Evolutionary conservation across 345 rosid genomes (phyloP).

Genomic region (Aegle marmelos): DNA sequence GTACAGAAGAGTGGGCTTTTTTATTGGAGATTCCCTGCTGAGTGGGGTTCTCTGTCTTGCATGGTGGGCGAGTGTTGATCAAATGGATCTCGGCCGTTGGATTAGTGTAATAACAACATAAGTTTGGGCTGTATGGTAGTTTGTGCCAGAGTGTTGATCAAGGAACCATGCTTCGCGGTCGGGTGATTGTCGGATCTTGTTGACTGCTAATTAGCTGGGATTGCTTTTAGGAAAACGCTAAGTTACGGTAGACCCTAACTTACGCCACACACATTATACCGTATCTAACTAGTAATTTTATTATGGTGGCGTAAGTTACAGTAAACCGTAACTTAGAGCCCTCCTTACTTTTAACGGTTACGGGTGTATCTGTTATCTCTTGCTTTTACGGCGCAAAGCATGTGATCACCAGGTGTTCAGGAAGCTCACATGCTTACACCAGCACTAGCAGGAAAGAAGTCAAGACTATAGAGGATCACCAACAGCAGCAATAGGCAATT

Average conservation of each 20-base stretch:
- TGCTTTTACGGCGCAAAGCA: background rate
- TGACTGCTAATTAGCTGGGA: background rate
- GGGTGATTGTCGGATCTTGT: slow-evolving; percentile 54
- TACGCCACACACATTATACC: no score
- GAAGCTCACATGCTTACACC: no score
- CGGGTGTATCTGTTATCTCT: background rate
- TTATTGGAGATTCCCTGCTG: slow-evolving; percentile 6
- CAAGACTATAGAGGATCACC: no score
- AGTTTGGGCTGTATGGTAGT: background rate
- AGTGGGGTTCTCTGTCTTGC: background rate
- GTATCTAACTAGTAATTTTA: no score
- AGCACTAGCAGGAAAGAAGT: no score
- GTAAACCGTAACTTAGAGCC: no score
- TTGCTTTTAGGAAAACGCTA: no score
- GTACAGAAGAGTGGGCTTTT: background rate
- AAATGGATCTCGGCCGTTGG: slow-evolving; percentile 41
- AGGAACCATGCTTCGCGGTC: slow-evolving; percentile 42
- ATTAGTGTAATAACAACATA: slow-evolving; percentile 8
- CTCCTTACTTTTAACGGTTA: slow-evolving; percentile 31
- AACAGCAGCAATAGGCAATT: no score
- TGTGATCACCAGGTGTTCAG: background rate
- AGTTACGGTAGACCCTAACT: no score
- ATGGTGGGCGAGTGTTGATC: slow-evolving; percentile 11
- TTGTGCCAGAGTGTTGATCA: slow-evolving; percentile 37
- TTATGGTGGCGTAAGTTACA: no score